Evolutionary conservation across 2,329 filamentous ascomycete species (phyloP).

Genomic region (Dactylellina drechsleri): DNA sequence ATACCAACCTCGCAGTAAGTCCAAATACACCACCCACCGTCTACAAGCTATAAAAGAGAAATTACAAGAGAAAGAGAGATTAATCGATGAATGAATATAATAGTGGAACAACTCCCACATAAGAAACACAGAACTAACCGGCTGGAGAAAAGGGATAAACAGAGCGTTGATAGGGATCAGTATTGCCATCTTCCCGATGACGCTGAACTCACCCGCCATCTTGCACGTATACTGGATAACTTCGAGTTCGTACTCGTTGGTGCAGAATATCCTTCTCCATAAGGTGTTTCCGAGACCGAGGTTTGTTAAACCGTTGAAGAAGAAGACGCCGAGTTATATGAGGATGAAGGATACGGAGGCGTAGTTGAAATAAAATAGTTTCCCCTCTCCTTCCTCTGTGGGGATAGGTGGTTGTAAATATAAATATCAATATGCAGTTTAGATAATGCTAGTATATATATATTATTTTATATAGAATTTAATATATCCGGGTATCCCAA

Average conservation of each 20-base stretch:
- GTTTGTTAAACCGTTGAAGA: conserved; percentile 19
- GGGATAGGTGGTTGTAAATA: not conserved
- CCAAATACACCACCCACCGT: not conserved
- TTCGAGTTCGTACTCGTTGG: conserved; percentile 33
- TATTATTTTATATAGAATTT: too few relatives aligned
- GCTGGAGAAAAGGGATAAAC: conserved; percentile 36
- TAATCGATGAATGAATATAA: not conserved
- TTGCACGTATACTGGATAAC: conserved; percentile 48
- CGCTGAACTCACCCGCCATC: conserved; percentile 30
- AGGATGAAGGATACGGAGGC: conserved; percentile 10
- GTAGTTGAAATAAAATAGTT: not conserved
- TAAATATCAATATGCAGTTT: not conserved
- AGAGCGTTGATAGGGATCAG: conserved; percentile 26
- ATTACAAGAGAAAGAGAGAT: not conserved
- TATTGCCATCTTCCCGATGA: conserved; percentile 33
- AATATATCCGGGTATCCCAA: not conserved
- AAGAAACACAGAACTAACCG: conserved; percentile 7
- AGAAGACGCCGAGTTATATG: conserved; percentile 34
- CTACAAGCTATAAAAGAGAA: not conserved
- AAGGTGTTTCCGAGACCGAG: conserved; percentile 9
- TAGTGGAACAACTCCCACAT: not conserved
- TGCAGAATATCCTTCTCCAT: conserved; percentile 35
- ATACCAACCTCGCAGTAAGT: conserved; percentile 55
- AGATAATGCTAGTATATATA: not conserved
- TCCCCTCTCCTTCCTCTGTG: not conserved